These are phyloP conservation scores for Sarocladium brachiariae DNA, from an alignment of 2,329 filamentous ascomycete genomes.

Conservation along the genomic window DNA sequence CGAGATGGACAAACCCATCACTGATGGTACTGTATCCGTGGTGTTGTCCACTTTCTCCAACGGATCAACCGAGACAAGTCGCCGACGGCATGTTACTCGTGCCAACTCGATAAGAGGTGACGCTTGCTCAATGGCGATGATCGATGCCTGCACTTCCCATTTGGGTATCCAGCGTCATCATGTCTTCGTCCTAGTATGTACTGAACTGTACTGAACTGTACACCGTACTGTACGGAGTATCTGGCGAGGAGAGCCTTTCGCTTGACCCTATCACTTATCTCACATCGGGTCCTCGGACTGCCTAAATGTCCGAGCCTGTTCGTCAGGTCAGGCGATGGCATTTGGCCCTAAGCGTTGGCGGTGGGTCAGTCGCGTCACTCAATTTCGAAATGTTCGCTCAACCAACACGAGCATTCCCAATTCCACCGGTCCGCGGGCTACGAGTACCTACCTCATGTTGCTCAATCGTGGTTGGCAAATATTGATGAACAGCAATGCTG, in stretches of 20 bases:
- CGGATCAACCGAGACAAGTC: not conserved
- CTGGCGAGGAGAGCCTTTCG: too few relatives aligned
- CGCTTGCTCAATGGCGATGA: too few relatives aligned
- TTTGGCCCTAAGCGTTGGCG: not conserved
- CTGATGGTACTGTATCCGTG: not conserved
- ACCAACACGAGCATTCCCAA: not conserved
- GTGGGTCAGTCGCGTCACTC: not conserved
- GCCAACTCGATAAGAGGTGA: not conserved
- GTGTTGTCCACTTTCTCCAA: not conserved
- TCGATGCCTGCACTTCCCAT: not conserved
- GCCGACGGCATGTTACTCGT: not conserved
- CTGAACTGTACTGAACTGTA: too few relatives aligned
- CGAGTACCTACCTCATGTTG: too few relatives aligned
- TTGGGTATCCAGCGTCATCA: not conserved
- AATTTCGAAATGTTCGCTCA: not conserved
- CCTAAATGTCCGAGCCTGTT: not conserved
- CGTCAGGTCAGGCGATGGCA: not conserved
- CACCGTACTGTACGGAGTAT: not conserved
- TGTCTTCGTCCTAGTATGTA: not conserved
- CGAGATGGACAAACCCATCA: not conserved
- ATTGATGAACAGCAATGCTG: too few relatives aligned
- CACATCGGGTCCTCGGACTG: not conserved
- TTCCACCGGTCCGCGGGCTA: not conserved
- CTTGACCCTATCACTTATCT: too few relatives aligned
- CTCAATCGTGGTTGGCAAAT: too few relatives aligned